Percentiles rank a stretch among this genome's conserved stretches.
phyloP scores from a whole-genome alignment of 176 grass and related monocot species.

The Lolium perenne region DNA sequence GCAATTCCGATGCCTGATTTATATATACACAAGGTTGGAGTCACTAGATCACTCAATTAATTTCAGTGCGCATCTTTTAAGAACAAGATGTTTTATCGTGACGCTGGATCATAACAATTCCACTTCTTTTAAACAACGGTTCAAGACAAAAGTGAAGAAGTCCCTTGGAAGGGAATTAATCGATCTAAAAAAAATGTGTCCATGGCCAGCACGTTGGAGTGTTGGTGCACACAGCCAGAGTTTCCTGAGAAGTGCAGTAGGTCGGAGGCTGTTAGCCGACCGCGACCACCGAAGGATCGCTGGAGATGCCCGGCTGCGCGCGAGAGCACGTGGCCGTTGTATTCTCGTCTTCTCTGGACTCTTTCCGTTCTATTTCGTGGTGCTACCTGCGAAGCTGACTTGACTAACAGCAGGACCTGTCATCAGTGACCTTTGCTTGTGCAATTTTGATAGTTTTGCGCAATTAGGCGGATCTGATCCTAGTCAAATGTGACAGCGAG shows the following conservation, averaged over 20 bases:
- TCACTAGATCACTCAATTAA: not conserved
- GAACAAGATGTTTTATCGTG: not conserved
- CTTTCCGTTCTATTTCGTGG: slow-evolving; percentile 43
- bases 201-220: not conserved
- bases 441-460: slow-evolving; percentile 3
- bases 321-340: slow-evolving; percentile 2
- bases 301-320: slow-evolving; percentile 9
- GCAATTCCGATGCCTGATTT: no score
- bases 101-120: not conserved
- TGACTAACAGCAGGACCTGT: not conserved
- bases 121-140: not conserved
- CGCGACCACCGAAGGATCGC: slow-evolving; percentile 44
- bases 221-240: not conserved
- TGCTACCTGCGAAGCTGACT: slow-evolving; percentile 10
- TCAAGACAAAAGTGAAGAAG: not conserved
- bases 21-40: no score
- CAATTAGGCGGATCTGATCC: not conserved
- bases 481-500: slow-evolving; percentile 23
- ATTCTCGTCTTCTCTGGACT: not conserved
- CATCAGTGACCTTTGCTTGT: slow-evolving; percentile 25
- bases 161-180: slow-evolving; percentile 7
- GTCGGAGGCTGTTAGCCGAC: not conserved
- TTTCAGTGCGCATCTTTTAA: not conserved
- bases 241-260: not conserved
- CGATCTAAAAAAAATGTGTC: not conserved